Conservation (phyloP, 305 asterid genomes). For the Galium porrigens region DNA sequence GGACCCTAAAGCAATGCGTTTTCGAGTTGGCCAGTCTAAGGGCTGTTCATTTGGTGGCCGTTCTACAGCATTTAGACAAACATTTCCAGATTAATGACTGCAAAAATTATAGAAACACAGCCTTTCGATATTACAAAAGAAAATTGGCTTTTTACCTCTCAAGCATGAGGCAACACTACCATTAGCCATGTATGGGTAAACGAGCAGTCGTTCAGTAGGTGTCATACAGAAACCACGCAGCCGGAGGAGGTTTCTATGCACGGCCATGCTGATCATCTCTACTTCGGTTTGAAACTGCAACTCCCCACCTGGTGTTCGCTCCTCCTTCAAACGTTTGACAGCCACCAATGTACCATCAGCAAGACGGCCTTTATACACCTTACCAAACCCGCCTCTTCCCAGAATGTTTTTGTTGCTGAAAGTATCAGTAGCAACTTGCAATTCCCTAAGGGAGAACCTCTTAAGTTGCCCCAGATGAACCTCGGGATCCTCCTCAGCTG, state of each 20-base stretch:
- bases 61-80: conserved; percentile 21
- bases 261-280: conserved; percentile 49
- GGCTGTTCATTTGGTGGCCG: conserved; percentile 44
- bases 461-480: conserved; percentile 35
- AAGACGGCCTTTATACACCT: conserved; percentile 44
- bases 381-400: conserved; percentile 43
- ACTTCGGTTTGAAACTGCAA: conserved; percentile 47
- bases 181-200: conserved; percentile 51
- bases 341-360: conserved; percentile 50
- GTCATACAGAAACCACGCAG: conserved; percentile 53
- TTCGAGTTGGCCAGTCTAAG: conserved; percentile 43
- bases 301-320: conserved; percentile 52
- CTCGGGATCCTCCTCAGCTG: conserved; percentile 54
- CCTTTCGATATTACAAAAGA: neutral
- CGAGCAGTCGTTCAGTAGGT: conserved; percentile 40
- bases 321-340: conserved; percentile 42
- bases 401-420: conserved; percentile 37
- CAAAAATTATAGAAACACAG: neutral
- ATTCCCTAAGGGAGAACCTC: conserved; percentile 40
- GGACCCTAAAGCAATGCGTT: conserved; percentile 42
- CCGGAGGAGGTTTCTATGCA: conserved; percentile 43
- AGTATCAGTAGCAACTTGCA: conserved; percentile 45
- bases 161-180: conserved; percentile 57
- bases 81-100: neutral
- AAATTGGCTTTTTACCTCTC: conserved; percentile 27